Conservation (phyloP, 805 yeast genomes). For the Barnettozyma siamensis region DNA sequence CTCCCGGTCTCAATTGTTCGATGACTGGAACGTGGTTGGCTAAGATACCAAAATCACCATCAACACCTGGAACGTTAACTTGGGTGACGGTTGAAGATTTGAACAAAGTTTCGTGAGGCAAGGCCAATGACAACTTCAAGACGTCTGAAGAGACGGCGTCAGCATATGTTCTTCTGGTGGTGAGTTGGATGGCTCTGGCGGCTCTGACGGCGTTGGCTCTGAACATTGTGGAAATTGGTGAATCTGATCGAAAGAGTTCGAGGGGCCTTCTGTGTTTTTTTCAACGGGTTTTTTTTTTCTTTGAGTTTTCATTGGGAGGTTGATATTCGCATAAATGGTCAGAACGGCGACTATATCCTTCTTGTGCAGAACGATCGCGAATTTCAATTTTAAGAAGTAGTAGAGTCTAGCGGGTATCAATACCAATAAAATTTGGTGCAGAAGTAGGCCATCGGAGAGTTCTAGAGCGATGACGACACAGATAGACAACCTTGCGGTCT, state of each 20-base stretch:
- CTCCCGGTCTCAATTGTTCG: conserved; percentile 94
- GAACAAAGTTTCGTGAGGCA: conserved; percentile 75
- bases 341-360: background rate
- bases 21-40: conserved; percentile 97
- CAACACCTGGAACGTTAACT: conserved; percentile 92
- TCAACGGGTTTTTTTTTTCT: conserved; percentile 7
- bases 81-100: conserved; percentile 47
- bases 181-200: conserved; percentile 38
- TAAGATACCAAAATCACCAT: conserved; percentile 94
- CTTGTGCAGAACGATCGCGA: background rate
- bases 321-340: conserved; percentile 4
- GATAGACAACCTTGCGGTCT: conserved; percentile 12
- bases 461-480: conserved; percentile 15
- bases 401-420: no score
- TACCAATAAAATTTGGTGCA: no score
- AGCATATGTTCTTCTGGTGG: conserved; percentile 82
- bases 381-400: no score
- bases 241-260: background rate
- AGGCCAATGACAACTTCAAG: conserved; percentile 81
- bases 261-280: conserved; percentile 3
- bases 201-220: conserved; percentile 24
- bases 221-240: conserved; percentile 19
- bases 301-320: conserved; percentile 9
- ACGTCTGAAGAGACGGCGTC: conserved; percentile 71
- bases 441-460: no score